These are phyloP conservation scores for Lichtheimia ornata DNA, from an alignment of 371 early-diverging fungal genomes.

Conservation along the genomic window DNA sequence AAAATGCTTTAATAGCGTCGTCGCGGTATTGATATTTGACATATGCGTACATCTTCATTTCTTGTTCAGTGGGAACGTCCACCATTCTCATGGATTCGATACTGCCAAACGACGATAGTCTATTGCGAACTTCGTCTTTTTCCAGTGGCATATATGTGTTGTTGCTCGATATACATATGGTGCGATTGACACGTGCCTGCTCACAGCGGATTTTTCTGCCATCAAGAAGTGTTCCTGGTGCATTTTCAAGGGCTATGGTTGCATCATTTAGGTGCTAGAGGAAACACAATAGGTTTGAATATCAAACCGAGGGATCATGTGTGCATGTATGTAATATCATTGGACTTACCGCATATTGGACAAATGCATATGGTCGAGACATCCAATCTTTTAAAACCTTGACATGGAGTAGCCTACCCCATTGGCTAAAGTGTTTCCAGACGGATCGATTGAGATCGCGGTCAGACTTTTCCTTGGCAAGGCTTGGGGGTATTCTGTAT, in stretches of 20 bases:
- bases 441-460: conserved; percentile 63
- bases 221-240: conserved; percentile 70
- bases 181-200: conserved; percentile 83
- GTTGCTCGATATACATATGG: conserved; percentile 61
- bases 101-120: conserved; percentile 53
- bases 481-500: conserved; percentile 32
- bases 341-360: conserved; percentile 68
- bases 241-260: conserved; percentile 62
- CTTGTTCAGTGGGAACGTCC: conserved; percentile 36
- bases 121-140: neutral
- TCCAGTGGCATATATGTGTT: neutral
- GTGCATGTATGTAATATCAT: neutral
- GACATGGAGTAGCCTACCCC: conserved; percentile 72
- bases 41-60: conserved; percentile 54
- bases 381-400: conserved; percentile 82
- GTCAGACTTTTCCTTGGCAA: conserved; percentile 64
- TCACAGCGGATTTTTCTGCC: conserved; percentile 82
- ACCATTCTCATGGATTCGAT: conserved; percentile 72
- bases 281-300: neutral
- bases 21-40: conserved; percentile 77
- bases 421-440: conserved; percentile 62
- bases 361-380: conserved; percentile 84
- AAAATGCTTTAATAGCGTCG: conserved; percentile 78
- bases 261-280: conserved; percentile 55
- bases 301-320: neutral